Conservation (phyloP, 106 monocot species). For the Dendrobium officinale region DNA sequence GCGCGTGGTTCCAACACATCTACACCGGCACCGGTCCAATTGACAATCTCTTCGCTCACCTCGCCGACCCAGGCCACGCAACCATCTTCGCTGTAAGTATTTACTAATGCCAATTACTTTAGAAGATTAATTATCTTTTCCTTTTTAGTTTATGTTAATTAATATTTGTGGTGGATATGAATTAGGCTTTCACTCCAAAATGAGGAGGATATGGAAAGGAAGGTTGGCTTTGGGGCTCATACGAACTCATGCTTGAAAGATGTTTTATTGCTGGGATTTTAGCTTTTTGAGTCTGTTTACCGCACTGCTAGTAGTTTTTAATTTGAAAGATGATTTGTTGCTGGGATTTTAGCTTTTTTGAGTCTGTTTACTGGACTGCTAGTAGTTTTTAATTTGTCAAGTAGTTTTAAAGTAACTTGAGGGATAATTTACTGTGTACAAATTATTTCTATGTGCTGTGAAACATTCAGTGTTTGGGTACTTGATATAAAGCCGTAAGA, state of each 20-base stretch:
- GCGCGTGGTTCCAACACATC: slow-evolving; percentile 94
- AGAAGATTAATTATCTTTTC: neutral
- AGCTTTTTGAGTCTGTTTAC: neutral
- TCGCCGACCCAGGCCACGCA: slow-evolving; percentile 95
- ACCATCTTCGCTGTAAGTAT: slow-evolving; percentile 78
- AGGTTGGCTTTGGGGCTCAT: neutral
- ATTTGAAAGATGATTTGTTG: neutral
- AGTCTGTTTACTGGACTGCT: neutral
- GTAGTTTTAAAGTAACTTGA: too few species aligned
- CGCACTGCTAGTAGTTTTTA: neutral
- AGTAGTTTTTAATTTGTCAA: neutral
- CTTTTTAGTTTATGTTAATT: neutral
- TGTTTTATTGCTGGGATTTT: neutral
- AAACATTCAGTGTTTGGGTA: too few species aligned
- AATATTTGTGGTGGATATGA: neutral
- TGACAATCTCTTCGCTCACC: slow-evolving; percentile 95
- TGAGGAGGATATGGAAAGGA: neutral
- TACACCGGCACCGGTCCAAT: slow-evolving; percentile 98
- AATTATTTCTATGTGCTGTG: too few species aligned
- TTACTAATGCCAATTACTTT: neutral
- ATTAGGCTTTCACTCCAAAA: slow-evolving; percentile 1
- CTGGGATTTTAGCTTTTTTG: neutral
- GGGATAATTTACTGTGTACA: too few species aligned
- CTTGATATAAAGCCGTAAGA: too few species aligned
- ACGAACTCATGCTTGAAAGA: neutral